Percentiles rank a stretch among this genome's conserved stretches.
Evolutionary conservation across 2,329 filamentous ascomycete species (phyloP).

Genomic region (Pezicula radicicola): DNA sequence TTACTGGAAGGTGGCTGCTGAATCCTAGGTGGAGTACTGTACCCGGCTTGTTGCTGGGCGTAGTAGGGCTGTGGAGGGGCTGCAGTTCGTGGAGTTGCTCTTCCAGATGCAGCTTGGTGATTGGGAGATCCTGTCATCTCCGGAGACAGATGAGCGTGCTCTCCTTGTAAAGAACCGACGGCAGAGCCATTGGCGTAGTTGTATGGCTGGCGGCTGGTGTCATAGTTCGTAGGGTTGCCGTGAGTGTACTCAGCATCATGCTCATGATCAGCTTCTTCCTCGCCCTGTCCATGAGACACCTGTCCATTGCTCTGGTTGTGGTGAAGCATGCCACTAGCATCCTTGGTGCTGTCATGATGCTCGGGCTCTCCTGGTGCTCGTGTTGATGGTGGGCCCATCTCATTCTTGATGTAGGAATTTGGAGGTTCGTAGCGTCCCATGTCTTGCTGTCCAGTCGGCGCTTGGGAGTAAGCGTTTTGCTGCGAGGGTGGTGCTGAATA

Average conservation of each 20-base stretch:
- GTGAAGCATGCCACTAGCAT: slow-evolving; percentile 65
- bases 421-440: slow-evolving; percentile 64
- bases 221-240: slow-evolving; percentile 69
- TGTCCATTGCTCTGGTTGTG: slow-evolving; percentile 53
- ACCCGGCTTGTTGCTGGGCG: slow-evolving; percentile 53
- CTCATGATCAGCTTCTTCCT: slow-evolving; percentile 72
- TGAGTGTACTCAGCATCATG: slow-evolving; percentile 85
- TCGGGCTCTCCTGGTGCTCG: slow-evolving; percentile 57
- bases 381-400: slow-evolving; percentile 80
- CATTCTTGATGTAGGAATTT: slow-evolving; percentile 72
- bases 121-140: slow-evolving; percentile 80
- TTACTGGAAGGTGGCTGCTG: slow-evolving; percentile 68
- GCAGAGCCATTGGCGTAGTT: slow-evolving; percentile 69
- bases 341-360: slow-evolving; percentile 59
- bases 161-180: slow-evolving; percentile 63
- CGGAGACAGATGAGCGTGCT: slow-evolving; percentile 73
- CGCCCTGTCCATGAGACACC: slow-evolving; percentile 49
- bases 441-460: slow-evolving; percentile 57
- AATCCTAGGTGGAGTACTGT: slow-evolving; percentile 75
- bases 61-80: slow-evolving; percentile 73
- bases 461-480: slow-evolving; percentile 68
- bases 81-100: slow-evolving; percentile 81
- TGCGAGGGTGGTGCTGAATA: slow-evolving; percentile 68
- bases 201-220: slow-evolving; percentile 69
- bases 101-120: slow-evolving; percentile 77